Conservation (phyloP, 1,139 yeast genomes). For the Zygoascus sp. region DNA sequence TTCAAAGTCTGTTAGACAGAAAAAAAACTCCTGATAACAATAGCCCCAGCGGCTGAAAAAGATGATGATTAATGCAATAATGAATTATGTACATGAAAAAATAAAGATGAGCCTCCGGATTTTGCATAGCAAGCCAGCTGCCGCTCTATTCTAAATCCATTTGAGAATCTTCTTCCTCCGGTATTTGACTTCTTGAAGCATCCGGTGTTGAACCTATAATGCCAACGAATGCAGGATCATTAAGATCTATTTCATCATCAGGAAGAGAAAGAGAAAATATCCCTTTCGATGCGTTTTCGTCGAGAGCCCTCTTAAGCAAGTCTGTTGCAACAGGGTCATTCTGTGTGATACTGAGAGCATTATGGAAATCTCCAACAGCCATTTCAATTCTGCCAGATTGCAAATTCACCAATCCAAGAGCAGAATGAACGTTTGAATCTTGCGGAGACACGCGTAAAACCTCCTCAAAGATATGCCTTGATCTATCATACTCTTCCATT, state of each 20-base stretch:
- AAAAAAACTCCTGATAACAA: constrained; percentile 2
- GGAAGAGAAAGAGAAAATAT: constrained; percentile 8
- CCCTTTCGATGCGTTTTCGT: constrained; percentile 45
- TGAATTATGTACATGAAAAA: not conserved
- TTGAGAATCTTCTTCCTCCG: constrained; percentile 23
- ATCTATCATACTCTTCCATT: constrained; percentile 53
- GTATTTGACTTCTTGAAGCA: constrained; percentile 6
- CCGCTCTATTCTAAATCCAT: constrained; percentile 24
- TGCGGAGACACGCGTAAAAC: constrained; percentile 66
- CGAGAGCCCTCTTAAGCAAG: constrained; percentile 73
- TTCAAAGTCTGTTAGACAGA: constrained; percentile 28
- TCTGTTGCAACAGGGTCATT: constrained; percentile 84
- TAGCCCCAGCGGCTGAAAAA: not conserved
- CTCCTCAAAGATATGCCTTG: constrained; percentile 70
- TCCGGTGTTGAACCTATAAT: constrained; percentile 13
- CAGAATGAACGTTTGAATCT: constrained; percentile 73
- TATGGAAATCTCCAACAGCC: constrained; percentile 76
- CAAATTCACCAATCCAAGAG: constrained; percentile 78
- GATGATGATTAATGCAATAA: not conserved
- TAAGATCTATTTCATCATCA: constrained; percentile 17
- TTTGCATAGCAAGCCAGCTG: not conserved
- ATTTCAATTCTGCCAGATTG: constrained; percentile 58
- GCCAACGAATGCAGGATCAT: constrained; percentile 15
- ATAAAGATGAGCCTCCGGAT: not conserved
- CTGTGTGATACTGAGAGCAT: constrained; percentile 74